phyloP scores from a whole-genome alignment of 257 asterid species.

The Lavandula angustifolia region DNA sequence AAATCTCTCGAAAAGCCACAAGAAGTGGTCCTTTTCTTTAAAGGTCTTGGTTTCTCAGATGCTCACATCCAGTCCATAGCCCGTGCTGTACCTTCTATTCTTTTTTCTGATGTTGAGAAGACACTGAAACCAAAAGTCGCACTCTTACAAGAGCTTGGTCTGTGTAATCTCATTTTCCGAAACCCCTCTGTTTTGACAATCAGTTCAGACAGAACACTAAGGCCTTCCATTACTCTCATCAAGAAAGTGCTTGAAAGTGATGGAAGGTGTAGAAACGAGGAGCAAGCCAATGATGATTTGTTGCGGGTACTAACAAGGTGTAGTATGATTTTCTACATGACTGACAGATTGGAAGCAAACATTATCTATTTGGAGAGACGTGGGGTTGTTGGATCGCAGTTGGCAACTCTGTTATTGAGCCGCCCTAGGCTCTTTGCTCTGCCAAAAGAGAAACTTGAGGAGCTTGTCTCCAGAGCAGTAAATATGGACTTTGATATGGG shows the following conservation, averaged over 20 bases:
- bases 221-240: constrained; percentile 31
- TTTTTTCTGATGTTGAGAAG: constrained; percentile 33
- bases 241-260: constrained; percentile 28
- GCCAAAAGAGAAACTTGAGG: constrained; percentile 24
- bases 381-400: constrained; percentile 11
- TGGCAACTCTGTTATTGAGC: neutral
- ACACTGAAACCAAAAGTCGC: constrained; percentile 41
- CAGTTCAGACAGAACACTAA: constrained; percentile 32
- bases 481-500: constrained; percentile 35
- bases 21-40: constrained; percentile 20
- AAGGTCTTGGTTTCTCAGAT: constrained; percentile 23
- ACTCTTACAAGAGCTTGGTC: constrained; percentile 39
- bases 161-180: constrained; percentile 33
- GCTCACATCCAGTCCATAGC: constrained; percentile 24
- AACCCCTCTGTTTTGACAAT: constrained; percentile 24
- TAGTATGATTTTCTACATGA: constrained; percentile 15
- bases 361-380: constrained; percentile 31
- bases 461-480: constrained; percentile 29
- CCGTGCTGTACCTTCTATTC: constrained; percentile 22
- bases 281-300: constrained; percentile 27
- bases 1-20: constrained; percentile 20
- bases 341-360: constrained; percentile 33
- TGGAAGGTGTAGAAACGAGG: constrained; percentile 4
- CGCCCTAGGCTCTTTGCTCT: constrained; percentile 15
- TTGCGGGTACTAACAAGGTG: constrained; percentile 30